Evolutionary conservation across 768 basidiomycete genomes (phyloP), one percentile per base, ranked within the genome.

Genomic region (Candolleomyces aberdarensis): DNA sequence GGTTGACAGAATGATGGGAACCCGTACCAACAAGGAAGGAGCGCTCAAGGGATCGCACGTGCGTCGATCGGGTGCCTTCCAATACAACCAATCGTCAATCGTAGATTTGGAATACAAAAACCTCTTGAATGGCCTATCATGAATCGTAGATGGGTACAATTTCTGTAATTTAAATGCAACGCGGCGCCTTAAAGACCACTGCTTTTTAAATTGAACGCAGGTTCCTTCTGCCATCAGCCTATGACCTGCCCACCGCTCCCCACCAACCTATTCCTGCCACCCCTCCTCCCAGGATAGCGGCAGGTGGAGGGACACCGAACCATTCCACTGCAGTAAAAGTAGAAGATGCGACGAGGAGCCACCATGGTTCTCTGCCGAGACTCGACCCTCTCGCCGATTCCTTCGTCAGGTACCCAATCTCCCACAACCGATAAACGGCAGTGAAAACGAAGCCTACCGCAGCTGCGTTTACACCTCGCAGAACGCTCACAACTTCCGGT

Each of bases 391-490:
- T 70, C 22, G 69, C 63, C 44, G 44, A 46, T 31, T 63, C 56
- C 15, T 66, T 63, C 20, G 70, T 76, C 54, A 78, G 63, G 57
- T 73, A 77, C 8, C 76, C 75, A 55, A 76, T 71, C 62, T 76
- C 70, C 74, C 74, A 78, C n/a, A 75, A 66, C 26, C 74, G 67
- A 61, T 75, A 77, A n/a, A 79, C 74, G 7, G 77, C 76, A 1
- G 76, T 77, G 61, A 72, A 76, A 22, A 80, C 71, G 26, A 80
- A 72, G 7, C 78, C 79, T 36, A 78, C 75, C n/a, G 79, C 79
- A 31, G 76, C 69, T 15, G 77, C 77, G 59, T 78, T 78, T 15
- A 79, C 66, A 3, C 77, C 79, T 56, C 78, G 63, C 53, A 80
- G 52, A 10, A 74, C 47, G 60, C 74, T 72, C 0, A 69, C 59